Base-by-base conservation (phyloP, 2,329 filamentous ascomycete genomes). In the Berkeleyomyces rouxiae region DNA sequence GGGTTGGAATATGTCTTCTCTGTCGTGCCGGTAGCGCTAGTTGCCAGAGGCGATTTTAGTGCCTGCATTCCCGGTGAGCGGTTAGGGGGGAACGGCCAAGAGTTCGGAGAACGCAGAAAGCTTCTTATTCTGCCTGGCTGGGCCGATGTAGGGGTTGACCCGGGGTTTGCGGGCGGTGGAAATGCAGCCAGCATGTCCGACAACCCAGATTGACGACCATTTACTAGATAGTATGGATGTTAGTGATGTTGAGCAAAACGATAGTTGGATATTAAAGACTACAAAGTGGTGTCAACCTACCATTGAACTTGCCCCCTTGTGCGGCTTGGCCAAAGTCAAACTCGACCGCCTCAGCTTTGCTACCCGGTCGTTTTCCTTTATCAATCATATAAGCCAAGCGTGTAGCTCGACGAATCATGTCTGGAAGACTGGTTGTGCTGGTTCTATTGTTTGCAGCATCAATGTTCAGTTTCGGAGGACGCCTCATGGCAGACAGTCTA, bases 381-480 rank as follows among this genome's bases (percentile, higher is more conserved):
- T 97, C 92, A 64, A 99, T 84, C 73, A 95, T 90, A 0, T 88
- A 83, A 13, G 91, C 92, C 44, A 97, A 76, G 67, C 83, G 84
- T 0, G 92, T 97, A 9, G 93, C 93, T 68, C 93, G 83, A 69
- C 84, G 81, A 67, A 99, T 97, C 65, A 99, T 76, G 71, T 97
- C 93, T 0, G 91, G 87, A 64, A 99, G 76, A 73, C 91, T 96
- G 1, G 93, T 97, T 66, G 96, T 78, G 71, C 91, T 96, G 3
- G 90, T 91, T 69, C 93, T 83, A 1, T 86, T 58, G 72, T 96
- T 90, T 13, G 88, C 88, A 3, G 88, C 88, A 69, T 91, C 85
- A 33, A 96, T 86, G 70, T 96, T 84, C 3, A 96, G 76, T 43
- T 82, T 82, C 3, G 89, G 87, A 40, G 92, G 91, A 58, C 81